A percentile compares a stretch with the other conserved stretches of the same genome.
Conservation (phyloP, 176 grass and related monocot species). For the Cenchrus fungigraminus region DNA sequence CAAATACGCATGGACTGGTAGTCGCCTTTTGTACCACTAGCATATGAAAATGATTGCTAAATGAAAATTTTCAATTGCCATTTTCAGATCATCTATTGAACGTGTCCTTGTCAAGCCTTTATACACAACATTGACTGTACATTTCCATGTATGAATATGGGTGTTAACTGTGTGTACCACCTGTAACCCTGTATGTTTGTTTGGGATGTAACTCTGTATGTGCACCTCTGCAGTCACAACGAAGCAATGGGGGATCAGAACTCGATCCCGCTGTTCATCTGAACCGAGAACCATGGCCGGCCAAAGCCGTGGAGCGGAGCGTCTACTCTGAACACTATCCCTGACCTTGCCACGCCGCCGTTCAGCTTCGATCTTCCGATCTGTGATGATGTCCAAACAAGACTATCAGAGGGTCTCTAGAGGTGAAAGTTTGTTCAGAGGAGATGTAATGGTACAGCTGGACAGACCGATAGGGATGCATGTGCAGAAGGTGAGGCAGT, state of each 20-base stretch:
- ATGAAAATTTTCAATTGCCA: not conserved
- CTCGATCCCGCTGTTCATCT: constrained; percentile 74
- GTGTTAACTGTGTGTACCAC: not conserved
- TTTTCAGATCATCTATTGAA: not conserved
- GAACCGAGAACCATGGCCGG: constrained; percentile 59
- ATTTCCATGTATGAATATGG: not conserved
- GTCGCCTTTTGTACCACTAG: not conserved
- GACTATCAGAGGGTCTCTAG: not conserved
- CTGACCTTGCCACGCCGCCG: constrained; percentile 42
- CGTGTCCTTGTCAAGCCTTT: not conserved
- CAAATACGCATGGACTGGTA: not conserved
- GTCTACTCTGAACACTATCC: constrained; percentile 61
- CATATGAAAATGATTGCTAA: not conserved
- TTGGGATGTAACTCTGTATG: not conserved
- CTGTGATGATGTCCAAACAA: constrained; percentile 1
- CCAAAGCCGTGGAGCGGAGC: constrained; percentile 45
- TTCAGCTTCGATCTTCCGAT: constrained; percentile 67
- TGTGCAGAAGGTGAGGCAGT: constrained; percentile 52
- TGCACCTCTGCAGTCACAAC: not conserved
- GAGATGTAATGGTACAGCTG: not conserved
- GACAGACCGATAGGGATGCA: constrained; percentile 65
- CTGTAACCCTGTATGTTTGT: not conserved
- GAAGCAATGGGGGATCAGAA: constrained; percentile 43
- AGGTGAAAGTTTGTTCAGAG: not conserved
- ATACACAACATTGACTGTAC: constrained; percentile 19